These are phyloP conservation scores for Amaranthus cruentus DNA, from an alignment of 148 eudicot genomes.

Conservation along the genomic window DNA sequence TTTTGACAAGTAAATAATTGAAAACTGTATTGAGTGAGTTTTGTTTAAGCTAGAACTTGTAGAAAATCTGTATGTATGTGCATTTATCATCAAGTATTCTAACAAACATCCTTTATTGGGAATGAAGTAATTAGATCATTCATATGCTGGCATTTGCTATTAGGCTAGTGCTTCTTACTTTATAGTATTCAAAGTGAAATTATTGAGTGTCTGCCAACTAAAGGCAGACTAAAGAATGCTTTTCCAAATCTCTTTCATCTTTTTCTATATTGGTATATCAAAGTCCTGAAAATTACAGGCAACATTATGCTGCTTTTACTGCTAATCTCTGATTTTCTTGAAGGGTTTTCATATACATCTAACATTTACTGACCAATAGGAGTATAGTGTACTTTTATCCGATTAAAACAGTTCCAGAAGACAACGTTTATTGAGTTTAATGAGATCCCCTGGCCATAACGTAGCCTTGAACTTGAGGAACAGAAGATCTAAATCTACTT, in stretches of 20 bases:
- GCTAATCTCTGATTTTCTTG: constrained; percentile 14
- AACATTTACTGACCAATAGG: constrained; percentile 4
- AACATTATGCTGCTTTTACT: constrained; percentile 9
- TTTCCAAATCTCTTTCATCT: constrained; percentile 3
- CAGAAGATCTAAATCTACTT: background rate
- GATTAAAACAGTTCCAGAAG: background rate
- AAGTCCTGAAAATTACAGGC: constrained; percentile 13
- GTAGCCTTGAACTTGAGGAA: background rate
- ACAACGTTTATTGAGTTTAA: background rate
- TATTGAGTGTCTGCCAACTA: constrained; percentile 12
- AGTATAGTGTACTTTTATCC: constrained; percentile 6
- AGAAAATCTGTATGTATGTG: background rate
- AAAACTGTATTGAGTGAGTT: background rate
- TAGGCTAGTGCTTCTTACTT: constrained; percentile 17
- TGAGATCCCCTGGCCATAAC: background rate
- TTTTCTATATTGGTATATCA: constrained; percentile 22
- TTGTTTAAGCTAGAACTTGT: background rate
- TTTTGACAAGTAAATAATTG: background rate
- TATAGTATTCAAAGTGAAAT: constrained; percentile 5
- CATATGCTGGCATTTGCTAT: constrained; percentile 11
- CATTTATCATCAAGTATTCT: background rate
- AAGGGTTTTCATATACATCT: background rate
- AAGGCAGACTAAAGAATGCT: constrained; percentile 22
- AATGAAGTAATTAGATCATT: background rate
- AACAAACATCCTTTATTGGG: background rate